Evolutionary conservation across 164 flowering plant species (phyloP), one percentile per base, ranked within the genome.

Genomic region (Kalanchoe fedtschenkoi): DNA sequence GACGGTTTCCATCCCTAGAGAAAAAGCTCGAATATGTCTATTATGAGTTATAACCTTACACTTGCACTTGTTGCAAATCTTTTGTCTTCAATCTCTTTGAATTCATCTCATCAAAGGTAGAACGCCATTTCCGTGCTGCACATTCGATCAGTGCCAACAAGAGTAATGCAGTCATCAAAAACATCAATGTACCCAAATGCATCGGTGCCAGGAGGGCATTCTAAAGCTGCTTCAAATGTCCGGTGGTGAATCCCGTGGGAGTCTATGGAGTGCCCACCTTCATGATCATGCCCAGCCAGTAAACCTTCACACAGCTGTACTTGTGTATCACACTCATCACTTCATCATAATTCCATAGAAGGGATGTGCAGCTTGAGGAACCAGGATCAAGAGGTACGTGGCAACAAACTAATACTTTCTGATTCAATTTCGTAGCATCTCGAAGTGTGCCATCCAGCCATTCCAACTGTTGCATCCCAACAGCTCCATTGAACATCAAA

Each of bases 231-330:
- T 80, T 92, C 98, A 64, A 92, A 75, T 14, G 81, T 84, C 38
- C 83, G 81, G 62, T 92, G 98, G 65, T 92, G 96, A 19, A 92
- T 66, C 42, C 98, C 96, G 61, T 83, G 78, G 38, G 87, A 75
- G 74, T 92, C 98, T 58, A 92, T 63, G 0, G 82, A 78, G 69
- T 82, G 68, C 17, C 96, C 96, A 16, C 96, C 98, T 70, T 76
- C 78, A 63, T 92, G 98, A 74, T 83, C 93, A 68, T 92, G 98
- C 41, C 98, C 96, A 37, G 87, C 83, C 17, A 92, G 75, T 96
- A 92, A 58, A 75, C 93, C 77, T 84, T 86, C 60, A 92, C 98
- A 57, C 96, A 87, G 21, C 76, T 71, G 61, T 83, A 86, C 44
- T 69, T 72, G 61, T 92, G 93, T 65, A 89, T 82, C 41, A 89